Base-by-base conservation (phyloP, 345 rosid genomes). In the Excoecaria cochinchinensis region DNA sequence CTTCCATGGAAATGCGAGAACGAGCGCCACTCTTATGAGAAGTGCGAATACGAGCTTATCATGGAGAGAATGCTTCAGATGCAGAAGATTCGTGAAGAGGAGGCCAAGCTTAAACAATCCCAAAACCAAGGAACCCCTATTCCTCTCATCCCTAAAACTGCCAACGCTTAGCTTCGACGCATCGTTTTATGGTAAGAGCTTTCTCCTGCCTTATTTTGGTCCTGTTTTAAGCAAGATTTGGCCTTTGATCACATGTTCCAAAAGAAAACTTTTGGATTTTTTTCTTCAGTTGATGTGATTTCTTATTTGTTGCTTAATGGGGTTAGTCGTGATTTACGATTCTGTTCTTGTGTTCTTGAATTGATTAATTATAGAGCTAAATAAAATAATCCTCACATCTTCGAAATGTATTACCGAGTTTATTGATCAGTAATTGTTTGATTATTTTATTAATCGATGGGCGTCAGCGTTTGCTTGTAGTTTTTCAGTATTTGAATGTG, bases 51-150 rank as follows among this genome's bases (percentile, higher is more conserved):
- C 90, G 98, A 96, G 87, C 97, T 96, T 48, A 95, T 96, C 58
- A 96, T 92, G 98, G 98, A 93, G 86, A 81, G 99, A 46, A 96
- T 96, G 98, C 92, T 93, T 36, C 82, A 89, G 92, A 93, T 96
- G 99, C 93, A 93, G 89, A 93, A 92, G 94, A 96, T 96, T 86
- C 97, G 95, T 44, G 90, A 92, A 63, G 80, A 88, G 78, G 89
- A 93, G 83, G 90, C 91, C 77, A 84, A 82, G 75, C 80, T 83
- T 58, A 89, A 90, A 81, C 89, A 86, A 81, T 40, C 79, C 31
- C 74, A 80, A 74, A 69, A 71, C 13, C 86, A 85, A 1, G 88
- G 81, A 48, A 80, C 64, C 17, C 70, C 83, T 48, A 84, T 89
- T 62, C 91, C 97, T 83, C 92, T 93, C 65, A 86, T 90, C 83